Evolutionary conservation across 2,329 filamentous ascomycete species (phyloP).

Genomic region (Orbilia blumenaviensis): DNA sequence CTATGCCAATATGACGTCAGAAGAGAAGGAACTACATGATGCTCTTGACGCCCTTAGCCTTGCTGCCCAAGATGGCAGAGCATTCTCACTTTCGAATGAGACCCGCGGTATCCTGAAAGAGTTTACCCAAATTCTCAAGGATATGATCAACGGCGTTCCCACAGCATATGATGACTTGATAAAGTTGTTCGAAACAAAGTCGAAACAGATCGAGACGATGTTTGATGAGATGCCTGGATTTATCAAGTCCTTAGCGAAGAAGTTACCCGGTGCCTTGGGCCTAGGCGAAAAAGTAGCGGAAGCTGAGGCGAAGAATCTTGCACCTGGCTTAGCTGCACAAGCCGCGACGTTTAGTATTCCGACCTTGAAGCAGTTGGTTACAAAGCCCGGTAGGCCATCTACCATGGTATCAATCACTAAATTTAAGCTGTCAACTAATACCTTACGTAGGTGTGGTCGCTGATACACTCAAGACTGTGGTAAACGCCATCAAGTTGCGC

Average conservation of each 20-base stretch:
- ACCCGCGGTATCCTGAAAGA: slow-evolving; percentile 81
- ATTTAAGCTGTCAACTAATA: not conserved
- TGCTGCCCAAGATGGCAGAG: slow-evolving; percentile 79
- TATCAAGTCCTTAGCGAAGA: slow-evolving; percentile 56
- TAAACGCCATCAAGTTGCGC: slow-evolving; percentile 83
- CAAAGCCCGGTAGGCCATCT: slow-evolving; percentile 82
- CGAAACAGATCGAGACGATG: slow-evolving; percentile 61
- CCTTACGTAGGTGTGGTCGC: slow-evolving; percentile 62
- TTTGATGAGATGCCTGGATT: slow-evolving; percentile 56
- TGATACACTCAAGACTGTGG: slow-evolving; percentile 85
- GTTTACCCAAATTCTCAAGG: slow-evolving; percentile 91
- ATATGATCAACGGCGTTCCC: slow-evolving; percentile 89
- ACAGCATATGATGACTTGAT: slow-evolving; percentile 92
- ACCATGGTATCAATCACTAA: not conserved
- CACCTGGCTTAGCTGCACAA: slow-evolving; percentile 58
- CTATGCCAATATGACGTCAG: slow-evolving; percentile 58
- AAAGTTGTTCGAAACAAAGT: slow-evolving; percentile 71
- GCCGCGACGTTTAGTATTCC: slow-evolving; percentile 63
- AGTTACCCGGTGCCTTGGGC: slow-evolving; percentile 55
- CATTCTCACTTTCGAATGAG: slow-evolving; percentile 83
- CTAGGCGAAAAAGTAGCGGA: slow-evolving; percentile 52
- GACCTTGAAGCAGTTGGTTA: slow-evolving; percentile 79
- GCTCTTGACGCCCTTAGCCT: slow-evolving; percentile 87
- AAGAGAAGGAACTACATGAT: slow-evolving; percentile 76
- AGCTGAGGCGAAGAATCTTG: slow-evolving; percentile 66